phyloP scores from a whole-genome alignment of 2,329 filamentous ascomycete species.

The Chaetothyriales sp. region DNA sequence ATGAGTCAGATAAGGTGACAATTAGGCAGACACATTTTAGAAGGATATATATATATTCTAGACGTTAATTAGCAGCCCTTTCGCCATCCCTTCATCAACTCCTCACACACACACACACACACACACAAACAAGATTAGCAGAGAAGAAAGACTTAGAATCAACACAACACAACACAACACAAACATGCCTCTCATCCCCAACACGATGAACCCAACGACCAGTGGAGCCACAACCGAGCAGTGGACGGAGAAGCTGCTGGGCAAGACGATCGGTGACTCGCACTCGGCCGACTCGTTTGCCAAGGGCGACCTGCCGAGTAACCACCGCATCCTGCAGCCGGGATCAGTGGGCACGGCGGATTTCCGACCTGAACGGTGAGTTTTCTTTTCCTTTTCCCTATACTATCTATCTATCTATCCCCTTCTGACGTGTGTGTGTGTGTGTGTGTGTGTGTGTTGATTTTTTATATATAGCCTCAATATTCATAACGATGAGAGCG shows the following conservation, averaged over 20 bases:
- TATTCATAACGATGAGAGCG: constrained; percentile 29
- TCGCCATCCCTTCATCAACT: too few relatives aligned
- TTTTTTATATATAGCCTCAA: constrained; percentile 24
- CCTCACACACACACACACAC: background rate
- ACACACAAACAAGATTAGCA: too few relatives aligned
- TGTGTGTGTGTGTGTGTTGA: background rate
- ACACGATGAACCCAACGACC: background rate
- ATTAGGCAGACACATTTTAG: too few relatives aligned
- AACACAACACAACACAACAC: background rate
- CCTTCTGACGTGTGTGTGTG: constrained; percentile 6
- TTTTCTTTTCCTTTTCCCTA: background rate
- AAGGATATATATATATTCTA: too few relatives aligned
- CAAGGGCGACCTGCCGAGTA: constrained; percentile 30
- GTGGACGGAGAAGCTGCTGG: constrained; percentile 32
- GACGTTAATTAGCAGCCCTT: too few relatives aligned
- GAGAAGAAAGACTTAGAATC: background rate
- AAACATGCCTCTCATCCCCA: background rate
- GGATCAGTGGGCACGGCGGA: constrained; percentile 26
- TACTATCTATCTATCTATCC: too few relatives aligned
- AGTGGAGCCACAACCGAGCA: constrained; percentile 6
- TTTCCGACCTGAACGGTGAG: constrained; percentile 28
- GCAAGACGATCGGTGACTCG: constrained; percentile 30
- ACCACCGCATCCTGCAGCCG: constrained; percentile 29
- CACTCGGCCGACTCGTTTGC: constrained; percentile 25
- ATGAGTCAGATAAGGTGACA: too few relatives aligned